These are phyloP conservation scores for Nakaseomyces delphensis DNA, from an alignment of 1,139 yeast genomes.

Conservation along the genomic window DNA sequence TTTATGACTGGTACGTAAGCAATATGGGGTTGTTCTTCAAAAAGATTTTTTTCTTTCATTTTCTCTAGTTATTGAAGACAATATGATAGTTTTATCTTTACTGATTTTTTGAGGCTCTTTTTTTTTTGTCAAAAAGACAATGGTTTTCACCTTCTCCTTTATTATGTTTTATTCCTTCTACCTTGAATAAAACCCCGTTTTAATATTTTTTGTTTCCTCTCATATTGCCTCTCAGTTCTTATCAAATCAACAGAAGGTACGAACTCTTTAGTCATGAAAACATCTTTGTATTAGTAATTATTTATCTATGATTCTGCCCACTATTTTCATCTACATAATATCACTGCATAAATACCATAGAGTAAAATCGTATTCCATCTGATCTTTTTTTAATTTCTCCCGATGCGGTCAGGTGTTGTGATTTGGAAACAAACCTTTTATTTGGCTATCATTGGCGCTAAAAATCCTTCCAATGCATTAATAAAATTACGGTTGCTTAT, in stretches of 20 bases:
- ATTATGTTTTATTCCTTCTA: neutral
- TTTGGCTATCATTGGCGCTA: constrained; percentile 27
- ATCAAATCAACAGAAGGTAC: neutral
- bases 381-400: no score
- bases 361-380: no score
- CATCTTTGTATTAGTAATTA: neutral
- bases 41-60: no score
- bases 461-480: constrained; percentile 23
- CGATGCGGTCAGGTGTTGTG: no score
- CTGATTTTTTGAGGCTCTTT: no score
- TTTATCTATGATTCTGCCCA: neutral
- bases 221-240: no score
- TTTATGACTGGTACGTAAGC: constrained; percentile 16
- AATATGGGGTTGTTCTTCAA: neutral
- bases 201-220: neutral
- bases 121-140: no score
- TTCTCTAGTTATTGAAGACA: neutral
- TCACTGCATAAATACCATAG: no score
- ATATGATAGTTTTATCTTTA: no score
- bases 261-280: neutral
- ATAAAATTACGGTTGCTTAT: constrained; percentile 27
- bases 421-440: no score
- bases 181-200: neutral
- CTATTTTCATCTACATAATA: neutral
- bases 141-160: neutral